Evolutionary conservation across 352 stramenopile species (phyloP), one percentile per base, ranked within the genome.

Genomic region (Pythium folliculosum): DNA sequence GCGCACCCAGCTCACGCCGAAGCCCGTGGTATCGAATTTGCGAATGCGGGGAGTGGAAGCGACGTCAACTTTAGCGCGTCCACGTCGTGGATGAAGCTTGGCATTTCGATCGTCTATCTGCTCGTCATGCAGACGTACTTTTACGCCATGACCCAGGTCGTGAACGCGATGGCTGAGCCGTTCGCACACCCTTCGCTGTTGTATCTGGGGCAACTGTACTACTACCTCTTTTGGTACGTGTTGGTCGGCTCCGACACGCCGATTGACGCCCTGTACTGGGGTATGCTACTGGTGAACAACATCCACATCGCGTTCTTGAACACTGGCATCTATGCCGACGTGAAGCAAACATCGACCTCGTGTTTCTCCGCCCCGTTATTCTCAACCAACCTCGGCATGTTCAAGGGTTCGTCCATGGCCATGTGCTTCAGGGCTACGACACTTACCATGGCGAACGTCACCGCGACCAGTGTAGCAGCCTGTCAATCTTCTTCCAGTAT

Each of bases 171-270:
- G 82, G 81, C 82, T 27, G 84, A 93, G 71, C 86, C 86, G 27
- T 95, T 91, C 61, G 70, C 84, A 6, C 84, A 95, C 49, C 88
- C 88, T 32, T 92, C 86, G 62, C 64, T 95, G 53, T 63, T 95
- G n/a, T 95, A 94, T 71, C 71, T 92, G 5, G 84, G 82, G 3
- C 88, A 95, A 67, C 72, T 95, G 6, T 95, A 95, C 58, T 95
- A 93, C 65, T 95, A 95, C 61, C 70, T 91, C 12, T 95, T 93
- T 65, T 95, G 88, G 88, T 95, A 95, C 72, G 87, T 94, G 54
- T 68, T 95, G 19, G 88, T 95, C 7, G 83, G 86, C 16, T 89
- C 81, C 0, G 88, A 95, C 60, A 83, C 82, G 19, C 88, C 88
- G 2, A 94, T 95, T 38, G 88, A 95, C 48, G 67, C 70, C 50